phyloP scores from a whole-genome alignment of 257 asterid species.

The Buddleja alternifolia region DNA sequence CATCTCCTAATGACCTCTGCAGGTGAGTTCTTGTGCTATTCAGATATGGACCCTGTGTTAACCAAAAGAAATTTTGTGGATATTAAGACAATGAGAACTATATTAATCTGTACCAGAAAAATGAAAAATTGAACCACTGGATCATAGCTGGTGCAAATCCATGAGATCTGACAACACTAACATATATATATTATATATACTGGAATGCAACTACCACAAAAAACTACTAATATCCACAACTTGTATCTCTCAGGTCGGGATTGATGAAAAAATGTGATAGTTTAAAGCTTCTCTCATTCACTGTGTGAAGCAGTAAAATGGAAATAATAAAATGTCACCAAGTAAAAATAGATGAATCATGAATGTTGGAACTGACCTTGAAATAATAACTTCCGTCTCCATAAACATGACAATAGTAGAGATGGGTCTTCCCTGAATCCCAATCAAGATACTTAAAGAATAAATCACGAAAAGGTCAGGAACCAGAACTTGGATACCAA shows the following conservation, averaged over 20 bases:
- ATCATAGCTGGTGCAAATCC: constrained; percentile 2
- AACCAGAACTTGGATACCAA: not conserved
- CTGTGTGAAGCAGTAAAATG: not conserved
- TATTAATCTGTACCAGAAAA: not conserved
- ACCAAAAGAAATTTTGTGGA: not conserved
- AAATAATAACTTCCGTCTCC: constrained; percentile 56
- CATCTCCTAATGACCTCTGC: constrained; percentile 74
- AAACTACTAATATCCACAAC: not conserved
- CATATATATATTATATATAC: not conserved
- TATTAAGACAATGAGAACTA: not conserved
- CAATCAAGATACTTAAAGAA: constrained; percentile 61
- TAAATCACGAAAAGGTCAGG: constrained; percentile 23
- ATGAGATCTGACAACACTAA: not conserved
- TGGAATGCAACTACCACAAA: not conserved
- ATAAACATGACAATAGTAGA: constrained; percentile 53
- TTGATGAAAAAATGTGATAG: not conserved
- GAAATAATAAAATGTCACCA: constrained; percentile 13
- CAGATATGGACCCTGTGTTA: constrained; percentile 76
- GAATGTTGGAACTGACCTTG: constrained; percentile 53
- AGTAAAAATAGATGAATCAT: no score
- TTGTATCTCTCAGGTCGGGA: not conserved
- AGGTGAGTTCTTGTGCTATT: constrained; percentile 61
- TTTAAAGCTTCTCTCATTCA: not conserved
- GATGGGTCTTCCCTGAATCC: constrained; percentile 67
- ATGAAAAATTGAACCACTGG: not conserved